These are phyloP conservation scores for Trypanosoma vivax DNA, from an alignment of 208 protist species.

Conservation along the genomic window DNA sequence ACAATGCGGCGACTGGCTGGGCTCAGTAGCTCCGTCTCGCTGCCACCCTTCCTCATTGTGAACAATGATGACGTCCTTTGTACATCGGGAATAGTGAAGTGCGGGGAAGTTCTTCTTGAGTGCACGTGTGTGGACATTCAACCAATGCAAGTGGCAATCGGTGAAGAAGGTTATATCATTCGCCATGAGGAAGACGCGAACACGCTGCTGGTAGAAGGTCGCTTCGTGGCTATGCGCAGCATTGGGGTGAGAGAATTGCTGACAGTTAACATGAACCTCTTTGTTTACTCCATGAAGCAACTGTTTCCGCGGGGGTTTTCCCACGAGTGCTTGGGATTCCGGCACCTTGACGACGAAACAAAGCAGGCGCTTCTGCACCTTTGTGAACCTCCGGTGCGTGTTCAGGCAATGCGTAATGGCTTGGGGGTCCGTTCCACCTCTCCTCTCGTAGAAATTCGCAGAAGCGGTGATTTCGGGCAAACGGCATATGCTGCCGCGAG, in stretches of 20 bases:
- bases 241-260: slow-evolving; percentile 35
- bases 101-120: slow-evolving; percentile 59
- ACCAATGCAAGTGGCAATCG: slow-evolving; percentile 53
- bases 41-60: slow-evolving; percentile 30
- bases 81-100: slow-evolving; percentile 19
- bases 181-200: slow-evolving; percentile 45
- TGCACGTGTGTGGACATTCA: slow-evolving; percentile 61
- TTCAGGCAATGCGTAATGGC: slow-evolving; percentile 75
- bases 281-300: slow-evolving; percentile 78
- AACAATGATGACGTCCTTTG: slow-evolving; percentile 27
- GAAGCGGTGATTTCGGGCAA: slow-evolving; percentile 79
- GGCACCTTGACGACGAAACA: slow-evolving; percentile 44
- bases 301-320: slow-evolving; percentile 48
- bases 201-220: slow-evolving; percentile 70
- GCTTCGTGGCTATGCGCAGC: slow-evolving; percentile 42
- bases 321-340: slow-evolving; percentile 62
- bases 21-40: slow-evolving; percentile 28
- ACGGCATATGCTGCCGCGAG: slow-evolving; percentile 57
- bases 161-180: slow-evolving; percentile 39
- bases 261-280: slow-evolving; percentile 80
- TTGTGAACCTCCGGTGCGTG: slow-evolving; percentile 74
- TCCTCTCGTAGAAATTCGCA: slow-evolving; percentile 41
- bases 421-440: slow-evolving; percentile 67
- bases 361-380: slow-evolving; percentile 71
- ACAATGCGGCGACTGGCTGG: slow-evolving; percentile 46